Evolutionary conservation across 1,284 basidiomycete genomes (phyloP).

Genomic region (Fomitiporia mediterranea): DNA sequence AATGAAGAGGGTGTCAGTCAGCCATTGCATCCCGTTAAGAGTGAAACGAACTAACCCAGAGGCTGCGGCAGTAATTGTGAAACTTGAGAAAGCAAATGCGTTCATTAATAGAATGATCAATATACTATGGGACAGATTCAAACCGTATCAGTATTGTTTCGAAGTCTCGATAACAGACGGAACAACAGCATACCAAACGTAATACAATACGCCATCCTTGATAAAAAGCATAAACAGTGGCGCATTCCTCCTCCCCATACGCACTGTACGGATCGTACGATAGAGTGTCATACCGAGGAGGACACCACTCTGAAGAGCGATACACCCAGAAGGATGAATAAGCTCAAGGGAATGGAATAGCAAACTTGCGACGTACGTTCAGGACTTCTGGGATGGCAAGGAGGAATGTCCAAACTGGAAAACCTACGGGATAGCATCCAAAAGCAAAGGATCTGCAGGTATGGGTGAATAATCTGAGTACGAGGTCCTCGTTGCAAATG

Average conservation of each 20-base stretch:
- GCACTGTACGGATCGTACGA: neutral
- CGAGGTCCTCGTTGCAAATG: neutral
- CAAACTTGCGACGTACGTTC: neutral
- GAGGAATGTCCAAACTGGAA: neutral
- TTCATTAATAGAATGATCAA: slow-evolving; percentile 3
- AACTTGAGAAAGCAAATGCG: slow-evolving; percentile 4
- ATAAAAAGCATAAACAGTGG: slow-evolving; percentile 3
- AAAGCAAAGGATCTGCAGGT: neutral
- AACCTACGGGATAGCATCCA: slow-evolving; percentile 4
- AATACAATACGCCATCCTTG: slow-evolving; percentile 2
- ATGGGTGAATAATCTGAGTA: neutral
- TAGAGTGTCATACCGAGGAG: slow-evolving; percentile 3
- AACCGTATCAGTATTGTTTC: neutral
- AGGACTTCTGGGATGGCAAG: slow-evolving; percentile 7
- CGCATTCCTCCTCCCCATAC: neutral
- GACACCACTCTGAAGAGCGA: neutral
- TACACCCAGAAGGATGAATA: too few species aligned
- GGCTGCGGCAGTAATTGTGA: slow-evolving; percentile 5
- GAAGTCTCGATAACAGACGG: too few species aligned
- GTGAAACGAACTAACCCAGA: neutral
- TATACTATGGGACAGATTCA: neutral
- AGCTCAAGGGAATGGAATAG: too few species aligned
- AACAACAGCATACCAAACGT: neutral
- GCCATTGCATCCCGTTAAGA: neutral
- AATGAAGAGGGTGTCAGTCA: neutral